Evolutionary conservation across 441 rosid species (phyloP), one percentile per base, ranked within the genome.

Genomic region (Mallotus repandus): DNA sequence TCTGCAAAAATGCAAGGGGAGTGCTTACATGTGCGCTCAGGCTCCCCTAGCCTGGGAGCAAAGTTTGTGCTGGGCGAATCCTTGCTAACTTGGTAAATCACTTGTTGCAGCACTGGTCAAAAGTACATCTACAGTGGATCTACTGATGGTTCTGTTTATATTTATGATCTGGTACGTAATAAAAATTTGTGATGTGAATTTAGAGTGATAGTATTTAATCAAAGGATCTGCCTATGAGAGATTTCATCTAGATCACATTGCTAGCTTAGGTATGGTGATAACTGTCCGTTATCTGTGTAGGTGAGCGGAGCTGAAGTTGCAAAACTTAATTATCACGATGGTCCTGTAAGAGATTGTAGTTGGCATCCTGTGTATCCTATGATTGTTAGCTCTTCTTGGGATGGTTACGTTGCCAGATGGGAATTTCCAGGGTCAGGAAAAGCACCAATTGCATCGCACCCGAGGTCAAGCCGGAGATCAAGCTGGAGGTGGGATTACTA

Each of bases 381-480:
- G 75, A 72, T 93, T 18, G 80, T 93, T 57, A 93, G 88, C 78
- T 93, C 97, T 55, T 90, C 98, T 0, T 93, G 98, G 98, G 98
- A 91, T 4, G 88, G 94, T 29, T 71, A 67, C 52, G 78, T 91
- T 67, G 89, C 82, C 38, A 88, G 80, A 82, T 93, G 98, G 98
- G 96, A 90, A 62, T 90, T 89, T 53, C 88, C 89, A 0, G 91
- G 91, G 15, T 57, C 64, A 8, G 73, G 77, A 9, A 61, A 76
- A 70, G 67, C 85, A 8, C 84, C 74, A 0, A 50, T 41, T 21
- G 75, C 14, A 12, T 1, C 19, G 65, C 71, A 64, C 29, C 71
- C 19, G 9, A 66, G 52, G 16, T 56, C 60, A 21, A 56, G 60
- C 14, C 2, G 13, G 2, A 55, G 59, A 19, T 6, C 45, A 19